Percentiles rank a stretch among this genome's conserved stretches.
These are phyloP conservation scores for Alopecurus myosuroides DNA, from an alignment of 176 grass and related monocot genomes.

Conservation along the genomic window DNA sequence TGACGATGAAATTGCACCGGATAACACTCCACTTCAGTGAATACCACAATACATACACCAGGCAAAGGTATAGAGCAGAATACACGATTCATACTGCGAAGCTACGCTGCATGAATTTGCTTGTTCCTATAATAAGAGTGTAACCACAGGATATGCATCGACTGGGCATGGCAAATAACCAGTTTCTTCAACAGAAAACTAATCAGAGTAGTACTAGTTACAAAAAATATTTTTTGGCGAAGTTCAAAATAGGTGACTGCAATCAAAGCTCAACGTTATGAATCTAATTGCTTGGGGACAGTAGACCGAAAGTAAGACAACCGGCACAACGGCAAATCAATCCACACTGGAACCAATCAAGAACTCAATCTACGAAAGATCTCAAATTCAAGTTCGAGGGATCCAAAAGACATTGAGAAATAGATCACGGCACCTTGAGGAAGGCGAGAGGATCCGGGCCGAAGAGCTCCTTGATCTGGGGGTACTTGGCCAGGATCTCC, in stretches of 20 bases:
- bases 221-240: background rate
- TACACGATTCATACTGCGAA: background rate
- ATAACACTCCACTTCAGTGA: background rate
- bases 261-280: background rate
- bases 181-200: background rate
- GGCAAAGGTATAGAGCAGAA: background rate
- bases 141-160: background rate
- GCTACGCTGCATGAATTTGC: background rate
- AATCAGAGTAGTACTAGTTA: background rate
- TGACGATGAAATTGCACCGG: background rate
- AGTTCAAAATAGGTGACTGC: background rate
- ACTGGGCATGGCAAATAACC: background rate
- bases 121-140: background rate
- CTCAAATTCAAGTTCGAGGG: background rate
- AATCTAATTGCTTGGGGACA: background rate
- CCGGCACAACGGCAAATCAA: background rate
- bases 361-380: background rate
- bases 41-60: background rate
- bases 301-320: background rate
- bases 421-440: constrained; percentile 56
- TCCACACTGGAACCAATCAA: background rate
- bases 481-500: constrained; percentile 85
- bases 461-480: constrained; percentile 97
- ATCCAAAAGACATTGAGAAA: background rate
- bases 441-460: constrained; percentile 84